Conservation (phyloP, 257 asterid genomes). For the Solanum chmielewskii region DNA sequence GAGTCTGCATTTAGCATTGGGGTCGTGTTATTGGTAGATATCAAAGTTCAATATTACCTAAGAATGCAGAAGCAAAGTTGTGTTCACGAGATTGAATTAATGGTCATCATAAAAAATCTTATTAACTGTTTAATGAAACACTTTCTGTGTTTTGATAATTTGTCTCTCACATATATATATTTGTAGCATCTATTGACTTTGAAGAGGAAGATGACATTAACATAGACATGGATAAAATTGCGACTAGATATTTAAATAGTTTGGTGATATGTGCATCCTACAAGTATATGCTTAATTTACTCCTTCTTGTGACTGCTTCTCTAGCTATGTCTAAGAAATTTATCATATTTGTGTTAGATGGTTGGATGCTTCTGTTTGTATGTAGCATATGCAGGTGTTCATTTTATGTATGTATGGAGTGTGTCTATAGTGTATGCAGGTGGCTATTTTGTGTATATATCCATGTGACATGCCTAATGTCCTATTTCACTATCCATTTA, state of each 20-base stretch:
- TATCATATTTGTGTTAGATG: too few relatives aligned
- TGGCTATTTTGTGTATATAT: too few relatives aligned
- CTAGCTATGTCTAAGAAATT: too few relatives aligned
- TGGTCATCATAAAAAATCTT: background rate
- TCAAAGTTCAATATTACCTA: background rate
- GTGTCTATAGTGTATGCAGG: too few relatives aligned
- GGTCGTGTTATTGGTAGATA: background rate
- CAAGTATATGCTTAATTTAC: background rate
- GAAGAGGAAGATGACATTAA: background rate
- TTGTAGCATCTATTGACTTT: background rate
- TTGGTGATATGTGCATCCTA: too few relatives aligned
- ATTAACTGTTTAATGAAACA: background rate
- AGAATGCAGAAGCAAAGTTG: background rate
- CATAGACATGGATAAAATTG: background rate
- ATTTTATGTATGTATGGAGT: too few relatives aligned
- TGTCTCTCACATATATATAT: background rate
- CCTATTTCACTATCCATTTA: slow-evolving; percentile 39
- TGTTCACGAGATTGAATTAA: background rate
- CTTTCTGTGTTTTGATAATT: background rate
- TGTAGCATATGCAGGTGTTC: too few relatives aligned
- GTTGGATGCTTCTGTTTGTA: too few relatives aligned
- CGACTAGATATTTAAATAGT: background rate
- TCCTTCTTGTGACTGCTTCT: too few relatives aligned
- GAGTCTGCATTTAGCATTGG: background rate
- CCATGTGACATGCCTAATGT: too few relatives aligned